Percentiles rank a stretch among this genome's conserved stretches.
Evolutionary conservation across 768 basidiomycete species (phyloP).

Genomic region (Jaapia argillacea): DNA sequence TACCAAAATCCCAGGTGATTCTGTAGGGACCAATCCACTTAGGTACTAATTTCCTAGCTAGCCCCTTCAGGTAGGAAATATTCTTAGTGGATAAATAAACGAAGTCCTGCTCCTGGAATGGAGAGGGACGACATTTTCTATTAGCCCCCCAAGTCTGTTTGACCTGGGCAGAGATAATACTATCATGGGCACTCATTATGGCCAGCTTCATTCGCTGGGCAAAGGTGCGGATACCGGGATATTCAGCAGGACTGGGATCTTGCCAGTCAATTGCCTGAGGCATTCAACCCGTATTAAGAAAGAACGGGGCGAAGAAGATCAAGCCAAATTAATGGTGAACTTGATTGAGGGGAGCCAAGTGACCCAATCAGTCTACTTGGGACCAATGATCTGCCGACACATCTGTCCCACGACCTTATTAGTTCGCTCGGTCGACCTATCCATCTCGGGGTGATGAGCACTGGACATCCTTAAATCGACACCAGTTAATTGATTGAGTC

Average conservation of each 20-base stretch:
- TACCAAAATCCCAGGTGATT: constrained; percentile 8
- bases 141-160: constrained; percentile 25
- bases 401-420: constrained; percentile 23
- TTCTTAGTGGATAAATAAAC: constrained; percentile 16
- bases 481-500: constrained; percentile 20
- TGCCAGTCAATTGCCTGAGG: constrained; percentile 24
- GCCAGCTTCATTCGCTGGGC: constrained; percentile 17
- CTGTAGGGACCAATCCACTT: constrained; percentile 21
- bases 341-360: constrained; percentile 21
- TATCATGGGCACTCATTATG: constrained; percentile 21
- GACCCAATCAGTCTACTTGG: constrained; percentile 24
- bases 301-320: constrained; percentile 25
- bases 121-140: constrained; percentile 2
- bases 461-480: constrained; percentile 25
- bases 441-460: constrained; percentile 32
- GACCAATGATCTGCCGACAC: constrained; percentile 15
- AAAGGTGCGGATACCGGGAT: constrained; percentile 20
- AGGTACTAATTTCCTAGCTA: constrained; percentile 17
- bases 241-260: constrained; percentile 4
- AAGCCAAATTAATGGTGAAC: constrained; percentile 26
- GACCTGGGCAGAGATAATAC: constrained; percentile 17
- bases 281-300: constrained; percentile 21
- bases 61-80: constrained; percentile 4
- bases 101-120: constrained; percentile 15
- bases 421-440: constrained; percentile 27